A percentile compares a stretch with the other conserved stretches of the same genome.
These are phyloP conservation scores for Chrysanthemum seticuspe DNA, from an alignment of 129 eudicot genomes.

Conservation along the genomic window DNA sequence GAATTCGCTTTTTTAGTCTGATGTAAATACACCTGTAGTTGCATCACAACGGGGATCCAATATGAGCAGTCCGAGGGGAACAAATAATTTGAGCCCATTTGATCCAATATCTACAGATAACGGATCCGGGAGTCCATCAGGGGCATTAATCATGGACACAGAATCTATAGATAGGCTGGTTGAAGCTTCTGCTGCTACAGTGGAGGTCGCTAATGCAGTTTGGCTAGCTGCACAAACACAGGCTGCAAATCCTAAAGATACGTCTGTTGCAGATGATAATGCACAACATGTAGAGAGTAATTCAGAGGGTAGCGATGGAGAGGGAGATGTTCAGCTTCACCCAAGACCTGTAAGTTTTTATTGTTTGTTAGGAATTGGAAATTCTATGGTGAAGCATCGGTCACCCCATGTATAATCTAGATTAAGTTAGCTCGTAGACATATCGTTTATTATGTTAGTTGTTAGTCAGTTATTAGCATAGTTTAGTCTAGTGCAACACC, in stretches of 20 bases:
- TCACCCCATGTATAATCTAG: no score
- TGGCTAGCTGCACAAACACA: slow-evolving; percentile 94
- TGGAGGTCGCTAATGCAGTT: slow-evolving; percentile 84
- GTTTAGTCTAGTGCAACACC: no score
- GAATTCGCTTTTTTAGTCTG: no score
- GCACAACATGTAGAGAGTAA: slow-evolving; percentile 65
- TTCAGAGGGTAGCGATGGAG: slow-evolving; percentile 80
- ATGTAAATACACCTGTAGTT: no score
- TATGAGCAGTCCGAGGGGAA: slow-evolving; percentile 40
- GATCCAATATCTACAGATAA: slow-evolving; percentile 43
- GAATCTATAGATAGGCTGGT: slow-evolving; percentile 38
- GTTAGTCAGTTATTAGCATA: no score
- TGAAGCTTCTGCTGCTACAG: slow-evolving; percentile 94
- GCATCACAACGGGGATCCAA: not conserved
- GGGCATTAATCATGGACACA: slow-evolving; percentile 66
- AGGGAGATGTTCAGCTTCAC: slow-evolving; percentile 26
- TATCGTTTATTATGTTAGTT: no score
- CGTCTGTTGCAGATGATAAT: slow-evolving; percentile 59
- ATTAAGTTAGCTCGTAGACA: no score
- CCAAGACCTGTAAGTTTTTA: no score
- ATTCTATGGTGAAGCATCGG: no score
- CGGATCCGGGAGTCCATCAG: slow-evolving; percentile 42
- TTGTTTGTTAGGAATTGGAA: no score
- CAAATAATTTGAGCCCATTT: slow-evolving; percentile 37
- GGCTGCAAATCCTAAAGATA: slow-evolving; percentile 59